Conservation (phyloP, 164 flowering plant genomes). For the Kalanchoe fedtschenkoi region DNA sequence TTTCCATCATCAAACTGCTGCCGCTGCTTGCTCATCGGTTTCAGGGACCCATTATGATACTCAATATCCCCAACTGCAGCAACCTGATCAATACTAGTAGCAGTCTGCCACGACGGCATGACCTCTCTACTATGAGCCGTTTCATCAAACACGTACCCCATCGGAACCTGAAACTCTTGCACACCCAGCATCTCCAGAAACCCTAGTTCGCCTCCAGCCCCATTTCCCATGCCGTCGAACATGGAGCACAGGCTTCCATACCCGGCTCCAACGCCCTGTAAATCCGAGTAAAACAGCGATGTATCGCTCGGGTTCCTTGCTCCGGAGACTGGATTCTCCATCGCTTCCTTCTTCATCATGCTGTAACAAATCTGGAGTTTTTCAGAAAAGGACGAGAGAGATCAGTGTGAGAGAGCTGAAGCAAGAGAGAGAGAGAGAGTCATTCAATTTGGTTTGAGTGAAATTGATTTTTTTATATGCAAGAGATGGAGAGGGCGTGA, state of each 20-base stretch:
- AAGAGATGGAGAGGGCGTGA: neutral
- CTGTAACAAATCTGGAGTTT: neutral
- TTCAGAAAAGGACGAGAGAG: neutral
- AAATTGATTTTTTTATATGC: neutral
- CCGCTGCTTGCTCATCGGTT: neutral
- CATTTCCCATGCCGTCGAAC: neutral
- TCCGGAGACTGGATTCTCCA: neutral
- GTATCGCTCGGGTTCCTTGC: neutral
- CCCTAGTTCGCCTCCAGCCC: slow-evolving; percentile 2
- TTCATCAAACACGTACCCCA: neutral
- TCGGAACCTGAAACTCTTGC: neutral
- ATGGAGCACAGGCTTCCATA: neutral
- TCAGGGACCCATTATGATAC: neutral
- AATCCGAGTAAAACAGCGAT: neutral
- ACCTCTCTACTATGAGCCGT: neutral
- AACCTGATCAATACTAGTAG: neutral
- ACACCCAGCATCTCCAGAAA: slow-evolving; percentile 7
- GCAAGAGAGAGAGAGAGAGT: neutral
- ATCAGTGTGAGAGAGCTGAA: neutral
- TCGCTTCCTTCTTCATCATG: neutral
- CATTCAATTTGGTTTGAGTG: neutral
- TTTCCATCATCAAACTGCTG: slow-evolving; percentile 14
- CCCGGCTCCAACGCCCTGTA: neutral
- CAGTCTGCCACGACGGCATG: too few species aligned
- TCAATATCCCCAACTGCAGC: neutral